Conservation (phyloP, 805 yeast genomes). For the Sugiyamaella boreocaroliniensis region DNA sequence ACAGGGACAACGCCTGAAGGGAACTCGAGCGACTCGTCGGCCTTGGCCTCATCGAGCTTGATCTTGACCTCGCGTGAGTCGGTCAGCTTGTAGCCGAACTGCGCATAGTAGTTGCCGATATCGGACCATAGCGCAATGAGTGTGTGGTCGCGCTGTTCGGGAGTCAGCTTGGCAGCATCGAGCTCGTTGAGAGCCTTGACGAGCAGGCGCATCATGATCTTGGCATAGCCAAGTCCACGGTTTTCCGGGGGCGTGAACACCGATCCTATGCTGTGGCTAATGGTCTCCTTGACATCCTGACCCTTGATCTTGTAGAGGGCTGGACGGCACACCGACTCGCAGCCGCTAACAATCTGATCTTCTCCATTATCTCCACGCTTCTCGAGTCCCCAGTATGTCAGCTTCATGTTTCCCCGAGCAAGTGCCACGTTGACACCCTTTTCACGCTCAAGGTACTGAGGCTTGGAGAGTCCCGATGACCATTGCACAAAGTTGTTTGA, state of each 20-base stretch:
- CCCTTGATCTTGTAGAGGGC: constrained; percentile 23
- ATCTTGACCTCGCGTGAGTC: constrained; percentile 14
- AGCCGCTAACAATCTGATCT: constrained; percentile 35
- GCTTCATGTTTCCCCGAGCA: constrained; percentile 14
- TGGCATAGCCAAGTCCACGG: constrained; percentile 54
- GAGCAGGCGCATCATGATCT: constrained; percentile 35
- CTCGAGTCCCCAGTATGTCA: constrained; percentile 26
- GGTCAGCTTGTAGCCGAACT: constrained; percentile 42
- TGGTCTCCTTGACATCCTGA: constrained; percentile 14
- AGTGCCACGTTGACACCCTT: constrained; percentile 14
- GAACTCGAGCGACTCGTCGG: background rate
- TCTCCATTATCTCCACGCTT: constrained; percentile 25
- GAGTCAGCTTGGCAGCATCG: constrained; percentile 26
- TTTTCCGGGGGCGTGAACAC: constrained; percentile 46
- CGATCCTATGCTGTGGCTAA: constrained; percentile 42
- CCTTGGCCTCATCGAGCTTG: background rate
- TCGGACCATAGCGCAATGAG: constrained; percentile 60
- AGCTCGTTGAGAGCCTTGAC: constrained; percentile 14
- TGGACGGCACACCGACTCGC: constrained; percentile 40
- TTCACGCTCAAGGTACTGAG: constrained; percentile 25
- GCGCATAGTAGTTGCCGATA: constrained; percentile 58
- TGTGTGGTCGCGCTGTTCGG: constrained; percentile 21
- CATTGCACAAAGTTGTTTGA: constrained; percentile 21
- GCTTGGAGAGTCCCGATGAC: constrained; percentile 23
- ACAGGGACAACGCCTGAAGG: background rate